phyloP scores from a whole-genome alignment of 1,284 basidiomycete genomes.

The Boletus sp. region DNA sequence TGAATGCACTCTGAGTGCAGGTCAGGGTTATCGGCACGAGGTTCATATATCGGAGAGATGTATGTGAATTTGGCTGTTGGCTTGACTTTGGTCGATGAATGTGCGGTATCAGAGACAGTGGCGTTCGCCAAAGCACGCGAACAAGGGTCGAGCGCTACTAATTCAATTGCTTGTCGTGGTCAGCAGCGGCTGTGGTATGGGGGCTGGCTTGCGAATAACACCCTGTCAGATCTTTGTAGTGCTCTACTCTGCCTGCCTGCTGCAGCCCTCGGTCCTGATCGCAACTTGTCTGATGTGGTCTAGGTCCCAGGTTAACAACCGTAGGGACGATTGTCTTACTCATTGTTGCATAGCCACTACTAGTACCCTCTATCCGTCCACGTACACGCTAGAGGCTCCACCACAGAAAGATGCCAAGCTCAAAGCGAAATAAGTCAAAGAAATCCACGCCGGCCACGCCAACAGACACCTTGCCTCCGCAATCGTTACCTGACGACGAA shows the following conservation, averaged over 20 bases:
- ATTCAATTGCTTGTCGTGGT: slow-evolving; percentile 15
- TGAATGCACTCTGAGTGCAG: slow-evolving; percentile 30
- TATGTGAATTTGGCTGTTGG: not conserved
- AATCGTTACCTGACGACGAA: slow-evolving; percentile 41
- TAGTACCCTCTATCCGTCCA: not conserved
- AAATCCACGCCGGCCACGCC: slow-evolving; percentile 35
- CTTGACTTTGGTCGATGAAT: not conserved
- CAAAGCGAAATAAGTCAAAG: slow-evolving; percentile 52
- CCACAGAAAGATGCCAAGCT: slow-evolving; percentile 34
- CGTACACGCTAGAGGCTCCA: too few species aligned
- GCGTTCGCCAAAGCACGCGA: not conserved
- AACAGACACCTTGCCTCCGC: slow-evolving; percentile 21
- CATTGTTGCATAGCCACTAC: not conserved
- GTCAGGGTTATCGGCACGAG: slow-evolving; percentile 7
- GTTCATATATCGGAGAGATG: slow-evolving; percentile 23
- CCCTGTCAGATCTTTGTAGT: too few species aligned
- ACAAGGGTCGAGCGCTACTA: too few species aligned
- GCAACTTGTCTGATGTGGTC: too few species aligned
- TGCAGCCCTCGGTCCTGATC: too few species aligned
- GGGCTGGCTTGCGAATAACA: not conserved
- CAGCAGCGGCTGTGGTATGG: too few species aligned
- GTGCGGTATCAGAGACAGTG: not conserved
- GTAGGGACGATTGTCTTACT: too few species aligned
- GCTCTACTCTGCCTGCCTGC: too few species aligned
- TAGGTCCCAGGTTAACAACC: too few species aligned